Conservation (phyloP, 2,329 filamentous ascomycete species). For the Penicillium sp. region DNA sequence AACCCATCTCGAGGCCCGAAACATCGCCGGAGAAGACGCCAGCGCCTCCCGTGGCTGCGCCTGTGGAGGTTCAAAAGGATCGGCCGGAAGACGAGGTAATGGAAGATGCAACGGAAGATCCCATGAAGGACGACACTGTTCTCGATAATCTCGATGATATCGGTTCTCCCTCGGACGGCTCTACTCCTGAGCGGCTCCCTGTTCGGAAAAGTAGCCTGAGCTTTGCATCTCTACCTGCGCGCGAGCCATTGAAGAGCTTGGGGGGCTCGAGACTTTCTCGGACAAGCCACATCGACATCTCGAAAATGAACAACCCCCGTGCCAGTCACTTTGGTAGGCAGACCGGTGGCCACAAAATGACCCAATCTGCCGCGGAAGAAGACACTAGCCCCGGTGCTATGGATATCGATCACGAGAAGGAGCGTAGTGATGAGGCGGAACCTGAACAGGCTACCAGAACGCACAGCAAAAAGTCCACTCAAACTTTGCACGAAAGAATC, state of each 20-base stretch:
- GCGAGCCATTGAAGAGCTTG: slow-evolving; percentile 84
- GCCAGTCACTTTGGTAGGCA: slow-evolving; percentile 73
- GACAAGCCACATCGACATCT: slow-evolving; percentile 74
- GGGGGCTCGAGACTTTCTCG: slow-evolving; percentile 69
- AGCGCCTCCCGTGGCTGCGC: slow-evolving; percentile 5
- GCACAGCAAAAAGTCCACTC: slow-evolving; percentile 89
- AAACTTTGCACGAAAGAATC: slow-evolving; percentile 89
- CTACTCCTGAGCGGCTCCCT: slow-evolving; percentile 60
- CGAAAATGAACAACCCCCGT: slow-evolving; percentile 47
- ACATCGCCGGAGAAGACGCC: slow-evolving; percentile 20
- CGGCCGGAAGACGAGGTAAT: slow-evolving; percentile 20
- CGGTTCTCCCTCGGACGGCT: slow-evolving; percentile 50
- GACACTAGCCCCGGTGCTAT: slow-evolving; percentile 49
- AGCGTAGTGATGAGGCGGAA: slow-evolving; percentile 47
- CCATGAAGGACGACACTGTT: slow-evolving; percentile 32
- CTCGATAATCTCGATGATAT: slow-evolving; percentile 47
- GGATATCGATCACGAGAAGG: slow-evolving; percentile 58
- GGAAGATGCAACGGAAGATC: slow-evolving; percentile 25
- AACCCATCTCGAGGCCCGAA: slow-evolving; percentile 11
- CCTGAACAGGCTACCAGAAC: slow-evolving; percentile 57
- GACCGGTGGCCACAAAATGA: slow-evolving; percentile 60
- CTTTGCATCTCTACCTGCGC: slow-evolving; percentile 87
- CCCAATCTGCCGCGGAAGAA: slow-evolving; percentile 38
- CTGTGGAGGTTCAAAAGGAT: slow-evolving; percentile 7
- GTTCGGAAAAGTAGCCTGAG: slow-evolving; percentile 93